Conservation (phyloP, 2,329 filamentous ascomycete genomes). For the Colletotrichum brevisporum region DNA sequence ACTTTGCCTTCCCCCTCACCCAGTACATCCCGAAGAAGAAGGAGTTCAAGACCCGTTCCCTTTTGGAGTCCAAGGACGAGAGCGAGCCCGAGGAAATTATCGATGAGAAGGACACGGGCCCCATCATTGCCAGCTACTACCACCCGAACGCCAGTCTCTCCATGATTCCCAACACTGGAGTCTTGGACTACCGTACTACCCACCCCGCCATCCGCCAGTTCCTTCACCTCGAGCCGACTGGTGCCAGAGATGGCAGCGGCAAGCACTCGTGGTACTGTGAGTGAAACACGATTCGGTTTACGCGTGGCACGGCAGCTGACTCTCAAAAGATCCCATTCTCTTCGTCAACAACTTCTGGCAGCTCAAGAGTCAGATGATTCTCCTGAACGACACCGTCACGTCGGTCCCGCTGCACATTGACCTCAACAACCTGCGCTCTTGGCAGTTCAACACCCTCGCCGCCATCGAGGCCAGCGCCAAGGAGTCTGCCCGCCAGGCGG, state of each 20-base stretch:
- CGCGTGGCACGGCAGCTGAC: constrained; percentile 15
- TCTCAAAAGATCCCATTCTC: constrained; percentile 77
- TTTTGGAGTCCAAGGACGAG: constrained; percentile 72
- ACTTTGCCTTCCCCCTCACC: constrained; percentile 88
- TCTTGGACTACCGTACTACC: constrained; percentile 75
- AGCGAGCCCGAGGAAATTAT: constrained; percentile 68
- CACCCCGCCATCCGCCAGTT: constrained; percentile 84
- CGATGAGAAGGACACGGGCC: constrained; percentile 69
- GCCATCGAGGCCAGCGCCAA: constrained; percentile 91
- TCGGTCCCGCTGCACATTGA: constrained; percentile 86
- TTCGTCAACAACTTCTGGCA: constrained; percentile 99
- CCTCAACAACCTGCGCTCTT: constrained; percentile 84
- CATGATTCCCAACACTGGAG: constrained; percentile 84
- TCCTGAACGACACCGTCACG: constrained; percentile 90
- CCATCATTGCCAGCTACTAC: constrained; percentile 88
- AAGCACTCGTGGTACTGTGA: constrained; percentile 90
- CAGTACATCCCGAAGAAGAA: constrained; percentile 95
- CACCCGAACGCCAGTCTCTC: constrained; percentile 95
- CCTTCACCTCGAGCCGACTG: constrained; percentile 83
- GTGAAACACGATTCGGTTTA: constrained; percentile 42
- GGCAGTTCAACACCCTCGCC: constrained; percentile 91
- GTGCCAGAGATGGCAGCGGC: constrained; percentile 85
- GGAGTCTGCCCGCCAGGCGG: constrained; percentile 83
- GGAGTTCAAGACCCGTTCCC: constrained; percentile 85
- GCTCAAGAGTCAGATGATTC: constrained; percentile 89